Conservation (phyloP, 768 basidiomycete genomes). For the Cystobasidium onofrii region DNA sequence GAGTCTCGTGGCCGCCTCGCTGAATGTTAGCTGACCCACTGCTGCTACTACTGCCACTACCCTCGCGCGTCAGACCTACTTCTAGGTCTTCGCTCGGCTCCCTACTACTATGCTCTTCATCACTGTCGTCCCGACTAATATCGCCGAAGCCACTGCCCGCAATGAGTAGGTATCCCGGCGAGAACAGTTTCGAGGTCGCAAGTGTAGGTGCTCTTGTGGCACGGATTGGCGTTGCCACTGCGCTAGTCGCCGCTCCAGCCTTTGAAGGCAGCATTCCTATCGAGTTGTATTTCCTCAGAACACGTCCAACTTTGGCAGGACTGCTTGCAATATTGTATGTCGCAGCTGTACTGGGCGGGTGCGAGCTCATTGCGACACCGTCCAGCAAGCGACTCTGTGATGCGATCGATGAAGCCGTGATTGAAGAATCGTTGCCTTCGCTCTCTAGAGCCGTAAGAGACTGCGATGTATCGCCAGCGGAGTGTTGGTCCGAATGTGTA, state of each 20-base stretch:
- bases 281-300: background rate
- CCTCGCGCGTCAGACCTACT: background rate
- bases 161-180: constrained; percentile 24
- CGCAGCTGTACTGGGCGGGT: background rate
- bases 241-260: background rate
- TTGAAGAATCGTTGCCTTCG: background rate
- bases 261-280: background rate
- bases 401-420: background rate
- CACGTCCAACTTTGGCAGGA: background rate
- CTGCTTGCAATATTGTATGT: background rate
- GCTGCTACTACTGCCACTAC: background rate
- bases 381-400: background rate
- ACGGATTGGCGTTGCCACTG: background rate
- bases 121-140: background rate
- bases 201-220: background rate
- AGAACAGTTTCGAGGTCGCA: constrained; percentile 8
- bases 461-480: background rate
- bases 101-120: background rate
- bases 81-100: background rate
- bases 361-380: background rate
- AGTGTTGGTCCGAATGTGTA: background rate
- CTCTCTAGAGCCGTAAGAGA: background rate
- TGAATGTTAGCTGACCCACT: background rate
- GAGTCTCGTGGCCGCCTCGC: background rate
- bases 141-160: constrained; percentile 6